Evolutionary conservation across 306 rosid genomes (phyloP).

Genomic region (Lablab purpureus): DNA sequence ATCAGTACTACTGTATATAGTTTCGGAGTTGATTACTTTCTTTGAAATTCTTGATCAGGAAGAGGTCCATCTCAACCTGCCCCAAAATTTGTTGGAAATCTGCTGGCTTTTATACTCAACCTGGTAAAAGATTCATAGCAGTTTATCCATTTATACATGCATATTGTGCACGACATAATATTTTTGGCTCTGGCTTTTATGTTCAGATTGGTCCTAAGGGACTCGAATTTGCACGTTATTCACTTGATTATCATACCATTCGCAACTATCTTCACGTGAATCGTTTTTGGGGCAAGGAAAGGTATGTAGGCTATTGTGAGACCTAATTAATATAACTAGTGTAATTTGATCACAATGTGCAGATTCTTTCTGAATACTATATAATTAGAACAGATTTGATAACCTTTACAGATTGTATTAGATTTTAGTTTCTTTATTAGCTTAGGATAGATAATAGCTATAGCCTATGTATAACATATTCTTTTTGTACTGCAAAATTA

Average conservation of each 20-base stretch:
- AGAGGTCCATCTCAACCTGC: constrained; percentile 93
- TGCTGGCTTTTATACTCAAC: constrained; percentile 85
- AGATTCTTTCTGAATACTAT: background rate
- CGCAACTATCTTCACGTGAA: constrained; percentile 81
- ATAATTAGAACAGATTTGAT: background rate
- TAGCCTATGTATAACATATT: background rate
- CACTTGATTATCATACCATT: constrained; percentile 96
- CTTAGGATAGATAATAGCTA: background rate
- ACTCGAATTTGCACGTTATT: constrained; percentile 92
- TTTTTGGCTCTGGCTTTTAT: constrained; percentile 37
- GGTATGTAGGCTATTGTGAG: constrained; percentile 53
- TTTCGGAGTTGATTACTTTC: constrained; percentile 18
- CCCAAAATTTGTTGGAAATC: constrained; percentile 82
- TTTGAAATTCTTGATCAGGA: constrained; percentile 56
- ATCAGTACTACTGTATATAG: background rate
- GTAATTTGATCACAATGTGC: background rate
- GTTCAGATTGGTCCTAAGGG: constrained; percentile 92
- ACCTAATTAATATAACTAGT: background rate
- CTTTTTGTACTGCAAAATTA: background rate
- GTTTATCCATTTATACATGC: constrained; percentile 1
- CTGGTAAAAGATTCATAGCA: constrained; percentile 62
- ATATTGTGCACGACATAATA: background rate
- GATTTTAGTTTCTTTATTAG: constrained; percentile 12
- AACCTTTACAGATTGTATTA: background rate
- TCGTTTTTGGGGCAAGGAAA: constrained; percentile 88